phyloP scores from a whole-genome alignment of 352 stramenopile genomes.

The Phytophthora fragariae region DNA sequence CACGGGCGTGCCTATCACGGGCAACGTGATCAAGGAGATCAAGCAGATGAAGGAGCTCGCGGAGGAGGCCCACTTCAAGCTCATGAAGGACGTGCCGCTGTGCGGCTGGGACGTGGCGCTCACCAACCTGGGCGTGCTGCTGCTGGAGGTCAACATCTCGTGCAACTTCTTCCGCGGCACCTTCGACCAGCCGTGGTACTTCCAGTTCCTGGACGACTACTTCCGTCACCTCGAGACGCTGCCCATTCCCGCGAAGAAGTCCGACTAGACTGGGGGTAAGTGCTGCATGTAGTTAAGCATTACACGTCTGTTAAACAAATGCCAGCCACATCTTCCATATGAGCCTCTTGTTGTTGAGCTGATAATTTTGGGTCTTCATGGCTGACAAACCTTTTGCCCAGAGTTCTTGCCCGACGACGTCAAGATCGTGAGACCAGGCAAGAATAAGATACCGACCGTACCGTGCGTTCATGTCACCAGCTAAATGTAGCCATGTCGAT shows the following conservation, averaged over 20 bases:
- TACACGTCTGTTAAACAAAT: constrained; percentile 28
- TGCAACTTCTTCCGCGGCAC: constrained; percentile 96
- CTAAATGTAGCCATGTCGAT: constrained; percentile 31
- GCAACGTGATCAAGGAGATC: constrained; percentile 90
- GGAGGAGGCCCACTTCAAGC: constrained; percentile 88
- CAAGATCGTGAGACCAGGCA: not conserved
- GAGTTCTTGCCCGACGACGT: not conserved
- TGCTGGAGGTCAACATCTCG: constrained; percentile 93
- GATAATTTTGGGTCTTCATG: not conserved
- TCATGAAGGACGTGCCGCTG: constrained; percentile 93
- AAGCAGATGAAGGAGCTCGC: constrained; percentile 86
- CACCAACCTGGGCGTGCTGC: constrained; percentile 89
- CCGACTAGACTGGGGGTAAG: constrained; percentile 26
- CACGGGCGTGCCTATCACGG: constrained; percentile 87
- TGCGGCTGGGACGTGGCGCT: constrained; percentile 95
- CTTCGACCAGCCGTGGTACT: constrained; percentile 91
- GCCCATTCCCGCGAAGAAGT: constrained; percentile 60
- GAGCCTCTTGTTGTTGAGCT: not conserved
- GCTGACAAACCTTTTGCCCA: not conserved
- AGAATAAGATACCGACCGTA: not conserved
- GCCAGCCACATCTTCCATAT: not conserved
- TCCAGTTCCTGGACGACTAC: constrained; percentile 88
- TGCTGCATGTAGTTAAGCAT: not conserved
- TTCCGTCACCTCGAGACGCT: constrained; percentile 78
- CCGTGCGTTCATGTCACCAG: not conserved